Base-by-base conservation (phyloP, 345 rosid genomes). In the Mangifera indica region DNA sequence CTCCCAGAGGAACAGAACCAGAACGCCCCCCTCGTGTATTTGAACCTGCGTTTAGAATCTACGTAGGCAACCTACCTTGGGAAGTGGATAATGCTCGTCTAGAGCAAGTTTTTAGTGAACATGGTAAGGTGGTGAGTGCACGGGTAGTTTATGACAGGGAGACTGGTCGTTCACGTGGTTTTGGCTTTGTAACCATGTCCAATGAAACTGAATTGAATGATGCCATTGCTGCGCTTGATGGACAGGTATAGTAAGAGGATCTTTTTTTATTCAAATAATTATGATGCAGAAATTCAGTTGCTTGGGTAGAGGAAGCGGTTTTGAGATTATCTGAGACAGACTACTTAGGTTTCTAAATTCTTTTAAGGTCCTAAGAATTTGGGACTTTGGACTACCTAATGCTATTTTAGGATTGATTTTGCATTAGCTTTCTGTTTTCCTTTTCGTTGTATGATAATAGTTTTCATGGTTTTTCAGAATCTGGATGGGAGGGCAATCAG, bases 91-190 rank as follows among this genome's bases (percentile, higher is more conserved):
- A 79, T 76, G 80, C 81, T 71, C 90, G 89, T 63, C 85, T 94
- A 60, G 93, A 90, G 76, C 93, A 92, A 71, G 72, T 94, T 62
- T 92, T 94, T 72, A 92, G 97, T 49, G 93, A 90, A 75, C 91
- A 92, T 70, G 96, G 98, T 40, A 94, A 92, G 85, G 97, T 94
- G 72, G 79, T 84, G 67, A 86, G 82, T 79, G 91, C 98, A 53
- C 85, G 88, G 17, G 97, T 94, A 44, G 87, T 94, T 22, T 85
- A 70, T 70, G 98, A 94, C 76, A 83, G 98, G 81, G 96, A 90
- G 58, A 85, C 87, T 40, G 97, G 98, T 63, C 98, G 97, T 22
- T 94, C 99, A 42, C 97, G 98, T 74, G 98, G 98, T 55, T 92
- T 94, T 48, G 99, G 98, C 29, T 94, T 94, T 74, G 98, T 94